phyloP scores from a whole-genome alignment of 1,139 yeast genomes.

The Scheffersomyces cryptocercus region DNA sequence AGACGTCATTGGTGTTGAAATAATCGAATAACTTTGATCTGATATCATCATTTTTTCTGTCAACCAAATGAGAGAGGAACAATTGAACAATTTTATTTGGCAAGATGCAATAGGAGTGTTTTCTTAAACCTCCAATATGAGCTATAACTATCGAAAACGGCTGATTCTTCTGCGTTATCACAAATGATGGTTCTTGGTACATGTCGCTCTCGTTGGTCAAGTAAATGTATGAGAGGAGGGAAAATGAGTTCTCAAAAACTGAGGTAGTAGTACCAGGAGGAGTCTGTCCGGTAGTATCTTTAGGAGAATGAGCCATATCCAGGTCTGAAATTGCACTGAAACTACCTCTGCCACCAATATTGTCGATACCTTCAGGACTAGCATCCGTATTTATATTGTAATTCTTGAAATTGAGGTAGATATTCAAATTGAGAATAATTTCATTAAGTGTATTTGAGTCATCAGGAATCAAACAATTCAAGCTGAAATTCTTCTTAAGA shows the following conservation, averaged over 20 bases:
- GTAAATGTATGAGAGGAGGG: slow-evolving; percentile 12
- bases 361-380: neutral
- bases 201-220: slow-evolving; percentile 10
- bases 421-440: slow-evolving; percentile 35
- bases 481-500: slow-evolving; percentile 40
- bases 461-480: slow-evolving; percentile 38
- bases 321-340: neutral
- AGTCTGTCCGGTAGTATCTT: neutral
- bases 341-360: neutral
- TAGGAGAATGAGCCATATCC: neutral
- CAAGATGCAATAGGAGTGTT: slow-evolving; percentile 40
- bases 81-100: slow-evolving; percentile 34
- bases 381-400: slow-evolving; percentile 7
- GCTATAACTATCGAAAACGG: slow-evolving; percentile 33
- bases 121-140: slow-evolving; percentile 45
- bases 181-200: slow-evolving; percentile 33
- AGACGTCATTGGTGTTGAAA: slow-evolving; percentile 16
- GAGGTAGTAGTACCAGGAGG: slow-evolving; percentile 1
- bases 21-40: slow-evolving; percentile 7
- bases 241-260: slow-evolving; percentile 1
- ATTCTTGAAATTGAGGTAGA: slow-evolving; percentile 32
- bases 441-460: slow-evolving; percentile 39
- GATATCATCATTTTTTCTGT: slow-evolving; percentile 16
- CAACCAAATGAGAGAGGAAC: slow-evolving; percentile 27
- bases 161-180: slow-evolving; percentile 30